Base-by-base conservation (phyloP, 352 stramenopile species). In the Phytophthora constricta region DNA sequence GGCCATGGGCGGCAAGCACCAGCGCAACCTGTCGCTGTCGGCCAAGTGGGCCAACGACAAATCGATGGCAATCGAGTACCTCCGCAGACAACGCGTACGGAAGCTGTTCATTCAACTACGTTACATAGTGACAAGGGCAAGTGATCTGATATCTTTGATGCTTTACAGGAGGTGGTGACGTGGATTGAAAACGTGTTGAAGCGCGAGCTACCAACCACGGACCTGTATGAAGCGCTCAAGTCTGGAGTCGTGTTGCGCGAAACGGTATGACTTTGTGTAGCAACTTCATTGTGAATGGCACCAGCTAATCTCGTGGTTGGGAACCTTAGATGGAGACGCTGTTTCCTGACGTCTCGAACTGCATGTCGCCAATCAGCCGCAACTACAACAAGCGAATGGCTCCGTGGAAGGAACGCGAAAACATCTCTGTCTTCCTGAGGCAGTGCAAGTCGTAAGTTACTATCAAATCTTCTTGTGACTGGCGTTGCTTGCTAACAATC, bases 351-450 rank as follows among this genome's bases (percentile, higher is more conserved):
- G 58, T 59, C 14, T 79, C 70, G 28, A 77, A 83, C 39, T 81
- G 74, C 16, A 75, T 78, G 26, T 90, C 80, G n/a, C 85, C 82
- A 0, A 93, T 91, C 70, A 93, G 81, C 34, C 84, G 87, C 20
- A 88, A 78, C 5, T 95, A 93, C 74, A 82, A 73, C 25, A 65
- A 65, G 28, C 74, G 71, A 26, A 90, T 93, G 84, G 87, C 87
- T 26, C 85, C 87, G 28, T 95, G 87, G 87, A 95, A 93, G 56
- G 87, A 95, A 57, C 72, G 87, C 4, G 87, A 95, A 56, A 93
- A 95, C 54, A 95, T 93, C 43, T 88, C 84, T 0, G 75, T 95
- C 27, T 95, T 93, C 56, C 76, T 95, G 43, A 80, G 87, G 56
- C 85, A 92, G 27, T 95, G 85, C 79, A 90, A 91, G 69, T 84